These are phyloP conservation scores for Silene noctiflora DNA, from an alignment of 179 eudicot genomes.

Conservation along the genomic window DNA sequence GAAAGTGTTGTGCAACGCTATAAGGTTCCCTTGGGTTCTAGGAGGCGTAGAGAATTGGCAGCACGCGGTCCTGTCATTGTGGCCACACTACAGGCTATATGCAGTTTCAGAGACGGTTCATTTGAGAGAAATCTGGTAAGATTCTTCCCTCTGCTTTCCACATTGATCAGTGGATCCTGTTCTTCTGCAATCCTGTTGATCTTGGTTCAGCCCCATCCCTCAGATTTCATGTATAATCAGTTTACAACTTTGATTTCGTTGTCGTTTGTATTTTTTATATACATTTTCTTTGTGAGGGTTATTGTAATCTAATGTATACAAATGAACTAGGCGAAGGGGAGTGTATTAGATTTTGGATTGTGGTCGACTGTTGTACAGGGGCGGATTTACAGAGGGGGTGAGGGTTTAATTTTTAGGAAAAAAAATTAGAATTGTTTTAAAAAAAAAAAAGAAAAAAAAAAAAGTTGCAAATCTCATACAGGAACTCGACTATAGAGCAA, in stretches of 20 bases:
- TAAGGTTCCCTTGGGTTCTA: conserved; percentile 76
- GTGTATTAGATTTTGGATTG: too few species aligned
- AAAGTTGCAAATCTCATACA: too few species aligned
- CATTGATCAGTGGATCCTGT: conserved; percentile 76
- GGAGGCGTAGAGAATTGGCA: conserved; percentile 68
- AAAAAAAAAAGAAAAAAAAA: too few species aligned
- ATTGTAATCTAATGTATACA: too few species aligned
- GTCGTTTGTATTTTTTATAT: conserved; percentile 16
- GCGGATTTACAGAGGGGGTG: too few species aligned
- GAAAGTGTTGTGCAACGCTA: conserved; percentile 31
- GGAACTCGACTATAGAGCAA: too few species aligned
- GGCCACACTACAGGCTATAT: conserved; percentile 74
- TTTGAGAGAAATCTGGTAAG: conserved; percentile 56
- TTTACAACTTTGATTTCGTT: conserved; percentile 19
- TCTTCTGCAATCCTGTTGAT: conserved; percentile 69
- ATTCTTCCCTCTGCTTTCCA: conserved; percentile 71
- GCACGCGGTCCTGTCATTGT: conserved; percentile 84
- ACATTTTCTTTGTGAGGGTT: too few species aligned
- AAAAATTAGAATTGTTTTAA: too few species aligned
- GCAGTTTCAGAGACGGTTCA: conserved; percentile 57
- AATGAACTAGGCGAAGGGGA: too few species aligned
- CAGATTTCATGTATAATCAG: conserved; percentile 22
- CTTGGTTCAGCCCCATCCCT: conserved; percentile 3
- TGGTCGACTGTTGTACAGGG: too few species aligned
- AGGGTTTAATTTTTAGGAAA: too few species aligned